A percentile compares a stretch with the other conserved stretches of the same genome.
phyloP scores from a whole-genome alignment of 371 early-diverging fungal species.

The Haplosporangium sp. region DNA sequence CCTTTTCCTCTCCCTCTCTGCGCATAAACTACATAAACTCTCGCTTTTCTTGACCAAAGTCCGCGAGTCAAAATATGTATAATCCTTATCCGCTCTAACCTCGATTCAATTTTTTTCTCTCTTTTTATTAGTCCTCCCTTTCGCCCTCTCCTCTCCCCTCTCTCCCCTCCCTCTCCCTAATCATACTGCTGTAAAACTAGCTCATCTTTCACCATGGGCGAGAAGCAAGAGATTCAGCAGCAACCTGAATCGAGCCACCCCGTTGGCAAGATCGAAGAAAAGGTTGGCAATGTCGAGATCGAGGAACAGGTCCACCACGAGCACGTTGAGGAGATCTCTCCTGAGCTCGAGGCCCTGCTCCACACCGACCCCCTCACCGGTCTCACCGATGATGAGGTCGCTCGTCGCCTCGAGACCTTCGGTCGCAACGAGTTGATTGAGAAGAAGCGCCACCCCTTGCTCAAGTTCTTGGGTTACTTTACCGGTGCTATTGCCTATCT shows the following conservation, averaged over 20 bases:
- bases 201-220: conserved; percentile 29
- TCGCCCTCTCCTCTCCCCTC: conserved; percentile 9
- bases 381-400: conserved; percentile 67
- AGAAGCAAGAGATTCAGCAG: conserved; percentile 34
- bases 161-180: not conserved
- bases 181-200: not conserved
- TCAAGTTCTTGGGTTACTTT: conserved; percentile 92
- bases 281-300: conserved; percentile 53
- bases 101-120: not conserved
- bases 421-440: conserved; percentile 85
- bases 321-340: conserved; percentile 74
- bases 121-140: not conserved
- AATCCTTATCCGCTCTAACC: no score
- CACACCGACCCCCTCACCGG: conserved; percentile 77
- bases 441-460: conserved; percentile 80
- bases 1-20: no score
- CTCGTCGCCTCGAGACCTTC: conserved; percentile 70
- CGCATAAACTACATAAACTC: no score
- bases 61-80: no score
- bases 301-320: conserved; percentile 74
- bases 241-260: conserved; percentile 2
- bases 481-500: conserved; percentile 91
- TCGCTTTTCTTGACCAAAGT: no score
- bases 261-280: conserved; percentile 7
- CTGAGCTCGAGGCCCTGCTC: conserved; percentile 78